phyloP scores from a whole-genome alignment of 768 basidiomycete species.

The Symmetrospora coprosmae region DNA sequence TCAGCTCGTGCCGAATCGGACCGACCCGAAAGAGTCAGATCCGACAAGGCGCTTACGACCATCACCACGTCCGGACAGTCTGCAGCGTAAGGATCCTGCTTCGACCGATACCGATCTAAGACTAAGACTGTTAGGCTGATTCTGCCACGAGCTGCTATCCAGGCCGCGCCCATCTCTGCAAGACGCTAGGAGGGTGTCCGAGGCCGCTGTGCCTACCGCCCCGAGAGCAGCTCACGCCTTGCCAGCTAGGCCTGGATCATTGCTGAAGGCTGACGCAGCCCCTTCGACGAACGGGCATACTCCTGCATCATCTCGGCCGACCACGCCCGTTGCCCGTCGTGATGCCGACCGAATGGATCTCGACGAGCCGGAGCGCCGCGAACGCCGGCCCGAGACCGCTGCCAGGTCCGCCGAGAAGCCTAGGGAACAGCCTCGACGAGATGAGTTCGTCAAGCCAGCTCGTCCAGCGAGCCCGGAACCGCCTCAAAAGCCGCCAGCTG shows the following conservation, averaged over 20 bases:
- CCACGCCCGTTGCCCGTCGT: constrained; percentile 8
- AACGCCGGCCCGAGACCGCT: background rate
- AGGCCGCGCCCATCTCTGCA: too few relatives aligned
- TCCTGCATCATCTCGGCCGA: background rate
- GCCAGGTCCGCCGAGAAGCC: background rate
- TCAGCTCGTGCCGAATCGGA: too few relatives aligned
- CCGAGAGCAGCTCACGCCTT: background rate
- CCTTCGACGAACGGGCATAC: too few relatives aligned
- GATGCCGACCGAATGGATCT: background rate
- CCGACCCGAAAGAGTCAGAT: too few relatives aligned
- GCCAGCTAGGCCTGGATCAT: too few relatives aligned
- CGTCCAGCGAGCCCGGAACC: background rate
- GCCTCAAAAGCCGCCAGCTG: background rate
- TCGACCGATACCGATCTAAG: background rate
- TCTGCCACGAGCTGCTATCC: too few relatives aligned
- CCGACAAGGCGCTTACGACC: too few relatives aligned
- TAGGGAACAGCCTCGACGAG: background rate
- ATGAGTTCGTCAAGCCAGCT: background rate
- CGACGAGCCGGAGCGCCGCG: background rate
- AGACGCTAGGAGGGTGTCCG: too few relatives aligned
- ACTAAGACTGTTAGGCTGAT: too few relatives aligned
- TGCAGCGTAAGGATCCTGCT: background rate
- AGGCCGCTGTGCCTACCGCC: too few relatives aligned
- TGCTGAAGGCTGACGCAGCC: too few relatives aligned
- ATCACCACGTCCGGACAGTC: background rate